Conservation (phyloP, 352 stramenopile species). For the Pythium pyrilobum region DNA sequence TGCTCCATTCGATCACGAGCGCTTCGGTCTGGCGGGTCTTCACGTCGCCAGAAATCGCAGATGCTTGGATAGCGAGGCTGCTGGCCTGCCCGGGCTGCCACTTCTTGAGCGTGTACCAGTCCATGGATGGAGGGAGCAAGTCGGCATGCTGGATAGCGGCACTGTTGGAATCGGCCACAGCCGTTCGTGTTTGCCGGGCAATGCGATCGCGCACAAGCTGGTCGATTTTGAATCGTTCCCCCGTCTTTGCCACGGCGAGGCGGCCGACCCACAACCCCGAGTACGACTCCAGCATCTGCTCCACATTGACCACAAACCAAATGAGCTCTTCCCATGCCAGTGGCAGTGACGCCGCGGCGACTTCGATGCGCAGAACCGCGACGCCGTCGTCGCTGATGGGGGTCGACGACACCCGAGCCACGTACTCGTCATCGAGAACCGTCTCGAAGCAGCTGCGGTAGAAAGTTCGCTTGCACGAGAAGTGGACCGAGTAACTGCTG, state of each 20-base stretch:
- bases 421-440: background rate
- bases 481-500: conserved; percentile 6
- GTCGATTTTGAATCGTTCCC: background rate
- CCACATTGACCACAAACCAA: conserved; percentile 1
- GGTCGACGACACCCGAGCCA: background rate
- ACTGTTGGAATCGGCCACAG: no score
- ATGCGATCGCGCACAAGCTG: background rate
- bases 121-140: conserved; percentile 7
- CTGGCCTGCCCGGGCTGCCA: background rate
- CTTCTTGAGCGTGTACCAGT: conserved; percentile 6
- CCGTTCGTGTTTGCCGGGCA: background rate
- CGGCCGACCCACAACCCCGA: conserved; percentile 2
- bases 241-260: background rate
- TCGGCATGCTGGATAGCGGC: background rate
- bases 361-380: background rate
- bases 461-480: background rate
- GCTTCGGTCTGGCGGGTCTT: no score
- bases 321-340: conserved; percentile 3
- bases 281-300: conserved; percentile 1
- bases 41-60: no score
- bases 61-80: no score
- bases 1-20: no score
- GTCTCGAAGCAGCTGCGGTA: background rate
- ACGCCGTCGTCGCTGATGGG: background rate
- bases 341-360: background rate